Evolutionary conservation across 2,329 filamentous ascomycete genomes (phyloP), one percentile per base, ranked within the genome.

Genomic region (Beauveria varroae): DNA sequence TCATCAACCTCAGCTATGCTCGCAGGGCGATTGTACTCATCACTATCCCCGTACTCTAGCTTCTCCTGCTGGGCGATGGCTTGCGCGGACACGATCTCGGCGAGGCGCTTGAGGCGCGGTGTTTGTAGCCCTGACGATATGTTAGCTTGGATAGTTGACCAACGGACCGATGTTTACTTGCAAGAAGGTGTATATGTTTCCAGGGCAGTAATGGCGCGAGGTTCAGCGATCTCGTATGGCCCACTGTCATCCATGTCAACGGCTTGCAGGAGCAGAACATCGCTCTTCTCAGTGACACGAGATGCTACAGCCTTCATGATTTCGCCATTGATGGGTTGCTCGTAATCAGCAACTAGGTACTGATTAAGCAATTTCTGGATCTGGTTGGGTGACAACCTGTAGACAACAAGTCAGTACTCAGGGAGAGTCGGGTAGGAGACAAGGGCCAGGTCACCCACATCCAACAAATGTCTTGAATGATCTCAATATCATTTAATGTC

Each of bases 391-490:
- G 93, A 97, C 58, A 99, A 84, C 90, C 90, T 95, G 64, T 18
- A 20, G 9, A 16, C 5, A 10, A 16, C 8, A 7, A 7, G 47
- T 59, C n/a, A 59, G 47, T 34, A 59, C 18, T 34, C 37, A 34
- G 37, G 20, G 12, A 14, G 3, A 51, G 20, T 5, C 12, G 1
- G 10, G 26, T 28, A 22, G 6, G 12, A 12, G 30, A 20, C 41
- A 41, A 6, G 34, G 14, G 14, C 14, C 34, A 16, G 34, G 37
- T 9, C 16, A 84, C 90, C 86, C 79, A 96, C 93, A 98, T 98
- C 93, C 93, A 98, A 84, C 95, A 99, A 69, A 99, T 99, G 74
- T 99, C 95, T 79, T 99, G 95, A 70, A 99, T 99, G 70, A 99
- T 99, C 78, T 99, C 95, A 70, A 99, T 99, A 71, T 99, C 95